Base-by-base conservation (phyloP, 2,329 filamentous ascomycete species). In the Pseudogymnoascus sp. region DNA sequence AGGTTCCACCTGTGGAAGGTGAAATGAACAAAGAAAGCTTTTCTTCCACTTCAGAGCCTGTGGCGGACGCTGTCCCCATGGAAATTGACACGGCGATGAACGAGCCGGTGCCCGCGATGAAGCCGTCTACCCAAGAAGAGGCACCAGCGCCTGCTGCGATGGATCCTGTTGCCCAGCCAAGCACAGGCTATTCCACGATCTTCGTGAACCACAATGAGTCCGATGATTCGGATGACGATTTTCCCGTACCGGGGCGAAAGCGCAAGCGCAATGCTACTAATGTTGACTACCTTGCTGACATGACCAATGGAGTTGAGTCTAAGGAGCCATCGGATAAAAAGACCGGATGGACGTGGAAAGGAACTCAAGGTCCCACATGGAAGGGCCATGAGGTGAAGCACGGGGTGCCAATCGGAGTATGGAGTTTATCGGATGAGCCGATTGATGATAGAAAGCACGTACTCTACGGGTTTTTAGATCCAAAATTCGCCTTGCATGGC, bases 401-500 rank as follows among this genome's bases (percentile, higher is more conserved):
- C 33, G 72, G 72, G 21, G 70, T 72, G 14, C 71, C 80, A 4
- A 75, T 87, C 6, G 85, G 85, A 1, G 81, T 83, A 62, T 87
- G 85, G 85, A 78, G 84, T 61, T 82, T 86, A 59, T 86, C 84
- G 0, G 74, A 75, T 3, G 79, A 82, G 0, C 78, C 80, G 0
- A 73, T 80, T 13, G 73, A 76, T 6, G 73, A 74, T 2, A 77
- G 79, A 13, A 86, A 84, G 69, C 85, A 87, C 69, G 79, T 79
- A 0, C 82, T 87, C 0, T 80, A 84, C 59, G 85, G 84, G 4
- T 87, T 86, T 65, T 86, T 87, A 59, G 85, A 87, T 65, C 76
- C 83, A 10, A 76, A 83, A 16, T 84, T 86, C 62, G 79, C 84
- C 1, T 77, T 87, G 1, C 82, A 85, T 26, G 86, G 84, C 1